These are phyloP conservation scores for Cyanophora paradoxa DNA, from an alignment of 78 protist genomes.

Conservation along the genomic window DNA sequence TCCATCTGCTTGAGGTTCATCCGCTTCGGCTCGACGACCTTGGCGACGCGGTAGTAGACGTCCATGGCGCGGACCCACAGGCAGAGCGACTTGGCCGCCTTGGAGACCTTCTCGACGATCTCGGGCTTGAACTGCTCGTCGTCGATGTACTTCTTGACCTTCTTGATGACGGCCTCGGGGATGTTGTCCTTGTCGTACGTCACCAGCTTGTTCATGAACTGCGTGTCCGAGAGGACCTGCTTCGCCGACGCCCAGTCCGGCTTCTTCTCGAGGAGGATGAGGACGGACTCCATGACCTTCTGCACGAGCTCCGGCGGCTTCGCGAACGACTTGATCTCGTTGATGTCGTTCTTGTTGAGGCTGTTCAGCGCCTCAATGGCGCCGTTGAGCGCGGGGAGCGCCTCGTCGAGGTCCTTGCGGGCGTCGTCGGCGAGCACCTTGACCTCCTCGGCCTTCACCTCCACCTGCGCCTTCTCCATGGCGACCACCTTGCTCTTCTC, in stretches of 20 bases:
- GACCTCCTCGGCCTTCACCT: constrained; percentile 20
- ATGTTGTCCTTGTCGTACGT: constrained; percentile 69
- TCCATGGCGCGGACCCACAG: constrained; percentile 79
- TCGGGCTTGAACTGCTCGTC: constrained; percentile 68
- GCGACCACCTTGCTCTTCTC: constrained; percentile 25
- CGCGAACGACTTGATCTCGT: constrained; percentile 30
- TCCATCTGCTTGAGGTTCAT: constrained; percentile 15
- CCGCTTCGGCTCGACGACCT: constrained; percentile 57
- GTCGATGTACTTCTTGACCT: constrained; percentile 30
- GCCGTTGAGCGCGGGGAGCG: constrained; percentile 15
- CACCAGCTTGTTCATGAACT: constrained; percentile 28
- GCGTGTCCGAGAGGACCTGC: not conserved
- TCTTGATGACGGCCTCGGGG: constrained; percentile 16
- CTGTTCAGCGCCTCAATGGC: constrained; percentile 38
- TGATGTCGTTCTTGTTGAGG: constrained; percentile 18
- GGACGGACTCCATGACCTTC: constrained; percentile 68
- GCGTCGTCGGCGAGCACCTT: constrained; percentile 26
- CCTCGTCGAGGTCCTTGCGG: constrained; percentile 44
- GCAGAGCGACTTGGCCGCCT: constrained; percentile 76
- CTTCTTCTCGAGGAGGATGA: constrained; percentile 45
- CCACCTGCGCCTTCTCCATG: constrained; percentile 29
- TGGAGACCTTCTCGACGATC: constrained; percentile 20
- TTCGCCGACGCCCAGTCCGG: constrained; percentile 55
- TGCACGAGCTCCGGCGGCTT: constrained; percentile 23
- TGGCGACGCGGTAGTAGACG: constrained; percentile 35